phyloP scores from a whole-genome alignment of 805 yeast species.

The Candida odintsovae region DNA sequence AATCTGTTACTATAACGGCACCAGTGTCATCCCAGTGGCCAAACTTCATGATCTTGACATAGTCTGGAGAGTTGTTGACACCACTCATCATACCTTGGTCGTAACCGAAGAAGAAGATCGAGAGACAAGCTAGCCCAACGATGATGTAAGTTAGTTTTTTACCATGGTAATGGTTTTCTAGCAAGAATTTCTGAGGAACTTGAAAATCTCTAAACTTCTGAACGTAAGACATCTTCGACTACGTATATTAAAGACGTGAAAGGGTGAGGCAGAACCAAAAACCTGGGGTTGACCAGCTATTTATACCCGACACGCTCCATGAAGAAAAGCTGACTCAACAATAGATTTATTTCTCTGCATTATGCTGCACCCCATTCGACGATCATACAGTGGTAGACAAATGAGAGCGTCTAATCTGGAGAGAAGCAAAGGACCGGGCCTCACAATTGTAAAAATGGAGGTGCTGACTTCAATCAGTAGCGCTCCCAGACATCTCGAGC shows the following conservation, averaged over 20 bases:
- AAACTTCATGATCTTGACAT: slow-evolving; percentile 3
- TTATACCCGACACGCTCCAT: background rate
- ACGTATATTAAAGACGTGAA: background rate
- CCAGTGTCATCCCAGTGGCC: slow-evolving; percentile 3
- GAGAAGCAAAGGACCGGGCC: too few species aligned
- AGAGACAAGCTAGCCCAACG: background rate
- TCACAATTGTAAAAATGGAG: too few species aligned
- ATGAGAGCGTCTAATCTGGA: too few species aligned
- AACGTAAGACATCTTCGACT: background rate
- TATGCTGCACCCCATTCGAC: too few species aligned
- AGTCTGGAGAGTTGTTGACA: slow-evolving; percentile 4
- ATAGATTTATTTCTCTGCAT: too few species aligned
- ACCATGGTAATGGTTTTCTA: slow-evolving; percentile 2
- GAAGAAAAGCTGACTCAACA: too few species aligned
- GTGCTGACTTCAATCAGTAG: too few species aligned
- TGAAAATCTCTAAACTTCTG: background rate
- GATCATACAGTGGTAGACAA: too few species aligned
- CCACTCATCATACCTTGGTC: slow-evolving; percentile 5
- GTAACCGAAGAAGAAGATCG: slow-evolving; percentile 3
- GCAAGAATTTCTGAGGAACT: background rate
- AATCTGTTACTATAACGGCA: slow-evolving; percentile 1
- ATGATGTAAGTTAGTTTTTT: slow-evolving; percentile 1
- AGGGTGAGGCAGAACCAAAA: background rate
- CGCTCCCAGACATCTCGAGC: too few species aligned
- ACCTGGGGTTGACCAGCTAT: background rate